Conservation (phyloP, 805 yeast genomes). For the Ascoidea rubescens region DNA sequence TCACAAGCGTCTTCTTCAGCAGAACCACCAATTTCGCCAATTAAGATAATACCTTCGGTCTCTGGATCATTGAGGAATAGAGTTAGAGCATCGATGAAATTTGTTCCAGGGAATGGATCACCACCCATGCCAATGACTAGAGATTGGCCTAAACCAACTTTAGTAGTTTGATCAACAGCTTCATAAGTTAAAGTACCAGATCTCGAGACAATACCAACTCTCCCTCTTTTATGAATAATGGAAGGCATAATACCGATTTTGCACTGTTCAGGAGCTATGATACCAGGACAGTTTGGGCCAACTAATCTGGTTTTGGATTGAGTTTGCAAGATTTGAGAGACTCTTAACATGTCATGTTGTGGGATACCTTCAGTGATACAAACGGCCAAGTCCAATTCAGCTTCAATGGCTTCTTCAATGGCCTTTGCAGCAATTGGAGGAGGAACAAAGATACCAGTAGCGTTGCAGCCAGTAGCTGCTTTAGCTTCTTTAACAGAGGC, state of each 20-base stretch:
- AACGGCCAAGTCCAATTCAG: slow-evolving; percentile 90
- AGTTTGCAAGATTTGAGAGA: slow-evolving; percentile 84
- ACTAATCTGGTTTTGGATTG: slow-evolving; percentile 94
- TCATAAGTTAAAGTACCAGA: slow-evolving; percentile 98
- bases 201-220: slow-evolving; percentile 88
- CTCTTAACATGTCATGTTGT: slow-evolving; percentile 94
- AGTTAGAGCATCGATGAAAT: slow-evolving; percentile 90
- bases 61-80: slow-evolving; percentile 79
- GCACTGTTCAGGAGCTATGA: slow-evolving; percentile 95
- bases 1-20: slow-evolving; percentile 99
- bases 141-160: slow-evolving; percentile 91
- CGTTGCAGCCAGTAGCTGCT: slow-evolving; percentile 83
- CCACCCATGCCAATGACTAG: slow-evolving; percentile 99
- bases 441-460: slow-evolving; percentile 95
- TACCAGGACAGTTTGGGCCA: slow-evolving; percentile 99
- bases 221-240: slow-evolving; percentile 82
- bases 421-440: slow-evolving; percentile 94
- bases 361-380: slow-evolving; percentile 99
- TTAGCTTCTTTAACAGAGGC: slow-evolving; percentile 81
- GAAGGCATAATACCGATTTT: slow-evolving; percentile 99
- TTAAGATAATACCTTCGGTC: slow-evolving; percentile 94
- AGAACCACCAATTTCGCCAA: slow-evolving; percentile 98
- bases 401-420: slow-evolving; percentile 93
- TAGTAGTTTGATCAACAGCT: slow-evolving; percentile 96
- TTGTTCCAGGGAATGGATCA: slow-evolving; percentile 99